Evolutionary conservation across 805 yeast genomes (phyloP).

Genomic region (Yamadazyma philogaea): DNA sequence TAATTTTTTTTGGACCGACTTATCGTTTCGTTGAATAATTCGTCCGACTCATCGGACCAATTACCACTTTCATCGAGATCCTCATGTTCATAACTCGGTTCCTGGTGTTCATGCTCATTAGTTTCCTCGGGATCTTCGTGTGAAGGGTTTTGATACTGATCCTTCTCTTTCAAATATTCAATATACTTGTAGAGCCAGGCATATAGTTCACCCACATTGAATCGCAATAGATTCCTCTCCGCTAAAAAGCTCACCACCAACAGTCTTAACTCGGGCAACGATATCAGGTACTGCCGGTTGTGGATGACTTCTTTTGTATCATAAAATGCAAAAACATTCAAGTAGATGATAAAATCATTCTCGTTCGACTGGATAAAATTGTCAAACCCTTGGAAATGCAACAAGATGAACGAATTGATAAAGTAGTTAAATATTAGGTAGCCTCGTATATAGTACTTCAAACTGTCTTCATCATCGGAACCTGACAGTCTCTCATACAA

Average conservation of each 20-base stretch:
- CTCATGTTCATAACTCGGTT: neutral
- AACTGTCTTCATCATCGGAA: constrained; percentile 17
- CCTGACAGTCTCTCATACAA: constrained; percentile 32
- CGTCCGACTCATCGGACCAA: constrained; percentile 2
- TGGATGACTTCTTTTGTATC: constrained; percentile 26
- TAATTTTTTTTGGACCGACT: constrained; percentile 8
- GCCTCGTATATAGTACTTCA: constrained; percentile 31
- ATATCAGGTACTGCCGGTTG: constrained; percentile 19
- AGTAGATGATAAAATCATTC: constrained; percentile 39
- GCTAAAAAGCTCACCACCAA: constrained; percentile 29
- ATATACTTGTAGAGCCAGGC: constrained; percentile 40
- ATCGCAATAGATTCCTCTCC: constrained; percentile 27
- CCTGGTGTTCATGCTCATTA: neutral
- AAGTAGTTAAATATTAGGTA: constrained; percentile 42
- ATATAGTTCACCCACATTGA: constrained; percentile 34
- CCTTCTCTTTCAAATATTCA: constrained; percentile 32
- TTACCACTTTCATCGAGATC: neutral
- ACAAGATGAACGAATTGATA: constrained; percentile 40
- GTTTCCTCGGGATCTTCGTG: neutral
- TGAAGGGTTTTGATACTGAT: constrained; percentile 11
- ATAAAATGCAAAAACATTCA: constrained; percentile 41
- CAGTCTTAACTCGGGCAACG: constrained; percentile 20
- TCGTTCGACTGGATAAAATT: constrained; percentile 34
- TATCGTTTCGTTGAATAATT: constrained; percentile 5
- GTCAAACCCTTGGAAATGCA: constrained; percentile 42